Evolutionary conservation across 108 stramenopile species (phyloP).

Genomic region (Conticribra weissflogii): DNA sequence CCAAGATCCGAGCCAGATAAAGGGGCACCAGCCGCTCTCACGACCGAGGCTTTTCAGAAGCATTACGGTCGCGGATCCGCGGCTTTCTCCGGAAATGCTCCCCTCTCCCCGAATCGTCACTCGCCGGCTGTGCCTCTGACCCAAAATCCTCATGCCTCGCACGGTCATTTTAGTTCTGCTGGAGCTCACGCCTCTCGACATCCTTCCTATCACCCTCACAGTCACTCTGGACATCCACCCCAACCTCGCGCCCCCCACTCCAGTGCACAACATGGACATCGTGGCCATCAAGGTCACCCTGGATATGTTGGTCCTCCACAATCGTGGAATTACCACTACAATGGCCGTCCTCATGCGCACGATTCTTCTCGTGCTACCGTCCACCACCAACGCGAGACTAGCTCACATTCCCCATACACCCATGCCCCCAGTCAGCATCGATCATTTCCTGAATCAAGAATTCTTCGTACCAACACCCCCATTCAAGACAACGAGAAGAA

Average conservation of each 20-base stretch:
- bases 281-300: neutral
- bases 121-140: conserved; percentile 1
- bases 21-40: conserved; percentile 1
- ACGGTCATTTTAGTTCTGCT: neutral
- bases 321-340: neutral
- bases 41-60: conserved; percentile 35
- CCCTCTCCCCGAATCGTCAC: conserved; percentile 4
- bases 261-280: neutral
- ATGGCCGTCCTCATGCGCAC: neutral
- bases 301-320: neutral
- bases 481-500: too few relatives aligned
- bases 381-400: neutral
- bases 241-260: neutral
- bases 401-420: neutral
- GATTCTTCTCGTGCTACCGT: neutral
- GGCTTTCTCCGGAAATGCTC: conserved; percentile 16
- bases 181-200: neutral
- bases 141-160: neutral
- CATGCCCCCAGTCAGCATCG: neutral
- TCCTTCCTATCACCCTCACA: neutral
- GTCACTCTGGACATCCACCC: neutral
- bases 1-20: conserved; percentile 3
- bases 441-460: too few relatives aligned
- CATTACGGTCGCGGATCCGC: conserved; percentile 32
- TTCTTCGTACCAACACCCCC: too few relatives aligned